phyloP scores from a whole-genome alignment of 768 basidiomycete species.

The Amanita brunnescens region DNA sequence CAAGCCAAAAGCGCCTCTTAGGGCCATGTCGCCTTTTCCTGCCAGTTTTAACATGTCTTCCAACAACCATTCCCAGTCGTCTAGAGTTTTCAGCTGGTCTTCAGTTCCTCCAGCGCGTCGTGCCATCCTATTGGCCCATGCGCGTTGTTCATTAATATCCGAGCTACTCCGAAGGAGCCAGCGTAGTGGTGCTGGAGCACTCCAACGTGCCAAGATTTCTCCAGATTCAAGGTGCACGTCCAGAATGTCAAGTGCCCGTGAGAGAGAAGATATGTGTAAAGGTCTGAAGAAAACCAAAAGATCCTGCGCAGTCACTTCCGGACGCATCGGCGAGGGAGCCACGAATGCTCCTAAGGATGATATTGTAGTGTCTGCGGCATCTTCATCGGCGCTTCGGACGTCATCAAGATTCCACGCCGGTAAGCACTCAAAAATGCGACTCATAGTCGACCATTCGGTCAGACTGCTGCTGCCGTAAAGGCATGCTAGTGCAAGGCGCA shows the following conservation, averaged over 20 bases:
- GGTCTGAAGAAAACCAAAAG: slow-evolving; percentile 78
- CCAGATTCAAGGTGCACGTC: slow-evolving; percentile 93
- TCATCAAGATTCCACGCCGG: slow-evolving; percentile 74
- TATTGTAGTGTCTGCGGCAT: slow-evolving; percentile 77
- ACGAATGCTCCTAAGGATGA: slow-evolving; percentile 74
- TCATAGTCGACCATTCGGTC: slow-evolving; percentile 78
- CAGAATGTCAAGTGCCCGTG: slow-evolving; percentile 79
- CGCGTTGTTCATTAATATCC: slow-evolving; percentile 60
- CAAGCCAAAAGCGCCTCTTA: slow-evolving; percentile 75
- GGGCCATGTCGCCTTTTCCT: slow-evolving; percentile 48
- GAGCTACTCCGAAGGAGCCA: slow-evolving; percentile 82
- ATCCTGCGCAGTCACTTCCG: slow-evolving; percentile 53
- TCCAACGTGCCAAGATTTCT: slow-evolving; percentile 87
- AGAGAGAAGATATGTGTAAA: slow-evolving; percentile 64
- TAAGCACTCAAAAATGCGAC: slow-evolving; percentile 88
- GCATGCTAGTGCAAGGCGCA: slow-evolving; percentile 77
- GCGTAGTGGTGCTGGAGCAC: slow-evolving; percentile 69
- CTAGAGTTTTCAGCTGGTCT: slow-evolving; percentile 45
- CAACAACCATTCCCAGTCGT: slow-evolving; percentile 83
- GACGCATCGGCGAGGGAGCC: slow-evolving; percentile 56
- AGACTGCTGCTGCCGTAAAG: slow-evolving; percentile 75
- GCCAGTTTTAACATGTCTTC: slow-evolving; percentile 86
- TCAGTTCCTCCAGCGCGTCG: slow-evolving; percentile 50
- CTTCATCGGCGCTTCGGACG: slow-evolving; percentile 55
- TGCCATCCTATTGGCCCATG: slow-evolving; percentile 84